phyloP scores from a whole-genome alignment of 768 basidiomycete species.

The Boletus insuetus region DNA sequence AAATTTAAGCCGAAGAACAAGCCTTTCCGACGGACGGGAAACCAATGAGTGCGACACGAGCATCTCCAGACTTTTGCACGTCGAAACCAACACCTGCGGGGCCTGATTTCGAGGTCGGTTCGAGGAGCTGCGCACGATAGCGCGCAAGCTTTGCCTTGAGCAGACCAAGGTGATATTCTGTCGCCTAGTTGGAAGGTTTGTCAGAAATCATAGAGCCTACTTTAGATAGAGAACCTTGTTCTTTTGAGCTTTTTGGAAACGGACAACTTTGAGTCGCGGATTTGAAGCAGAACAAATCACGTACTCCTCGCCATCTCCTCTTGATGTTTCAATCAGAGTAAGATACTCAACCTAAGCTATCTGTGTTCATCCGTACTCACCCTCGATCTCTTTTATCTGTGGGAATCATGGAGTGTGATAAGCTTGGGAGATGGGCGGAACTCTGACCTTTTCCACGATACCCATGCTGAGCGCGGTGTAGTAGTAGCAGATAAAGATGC shows the following conservation, averaged over 20 bases:
- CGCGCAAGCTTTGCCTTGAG: conserved; percentile 93
- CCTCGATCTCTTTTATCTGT: conserved; percentile 95
- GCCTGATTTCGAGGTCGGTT: conserved; percentile 83
- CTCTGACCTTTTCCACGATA: conserved; percentile 82
- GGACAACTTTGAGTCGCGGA: not conserved
- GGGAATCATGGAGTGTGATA: conserved; percentile 3
- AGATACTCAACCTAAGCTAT: conserved; percentile 4
- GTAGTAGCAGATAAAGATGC: not conserved
- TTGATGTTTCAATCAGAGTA: conserved; percentile 29
- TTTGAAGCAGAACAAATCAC: conserved; percentile 30
- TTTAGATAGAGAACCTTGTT: conserved; percentile 67
- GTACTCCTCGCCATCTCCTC: conserved; percentile 98
- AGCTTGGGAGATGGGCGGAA: not conserved
- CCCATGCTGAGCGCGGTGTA: conserved; percentile 61
- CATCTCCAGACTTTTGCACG: conserved; percentile 85
- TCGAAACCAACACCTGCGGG: conserved; percentile 84
- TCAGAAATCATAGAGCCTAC: conserved; percentile 7
- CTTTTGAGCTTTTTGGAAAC: conserved; percentile 71
- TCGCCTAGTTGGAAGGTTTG: conserved; percentile 54
- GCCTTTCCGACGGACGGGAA: conserved; percentile 96
- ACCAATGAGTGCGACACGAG: conserved; percentile 87
- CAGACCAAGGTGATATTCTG: conserved; percentile 91
- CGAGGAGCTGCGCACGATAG: conserved; percentile 92
- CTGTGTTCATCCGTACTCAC: conserved; percentile 42
- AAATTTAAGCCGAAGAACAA: not conserved